Conservation (phyloP, 495 filamentous ascomycete species). For the Lophiotrema nucula region DNA sequence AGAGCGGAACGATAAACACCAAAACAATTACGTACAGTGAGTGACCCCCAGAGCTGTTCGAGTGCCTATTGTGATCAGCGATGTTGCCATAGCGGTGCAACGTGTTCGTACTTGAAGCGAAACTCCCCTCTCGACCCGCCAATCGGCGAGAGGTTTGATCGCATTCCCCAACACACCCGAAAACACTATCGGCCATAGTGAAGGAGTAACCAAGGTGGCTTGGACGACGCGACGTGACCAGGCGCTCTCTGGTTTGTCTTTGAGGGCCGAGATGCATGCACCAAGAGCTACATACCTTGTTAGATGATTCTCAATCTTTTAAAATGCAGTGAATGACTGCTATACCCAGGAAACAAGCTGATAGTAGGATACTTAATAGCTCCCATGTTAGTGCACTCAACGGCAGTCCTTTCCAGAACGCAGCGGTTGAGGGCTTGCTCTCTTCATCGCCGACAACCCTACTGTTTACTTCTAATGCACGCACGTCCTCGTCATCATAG, state of each 20-base stretch:
- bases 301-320: neutral
- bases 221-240: neutral
- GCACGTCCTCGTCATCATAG: neutral
- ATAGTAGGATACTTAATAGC: neutral
- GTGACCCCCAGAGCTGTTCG: neutral
- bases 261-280: neutral
- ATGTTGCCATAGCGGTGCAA: neutral
- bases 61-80: neutral
- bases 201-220: neutral
- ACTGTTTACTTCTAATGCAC: neutral
- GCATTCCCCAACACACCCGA: neutral
- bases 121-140: neutral
- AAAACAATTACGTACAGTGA: neutral
- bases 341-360: neutral
- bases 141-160: neutral
- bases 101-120: neutral
- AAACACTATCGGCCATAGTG: neutral
- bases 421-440: neutral
- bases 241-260: neutral
- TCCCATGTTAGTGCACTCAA: neutral
- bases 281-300: neutral
- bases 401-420: neutral
- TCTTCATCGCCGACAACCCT: neutral
- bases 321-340: neutral
- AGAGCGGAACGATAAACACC: neutral